Percentiles rank a stretch among this genome's conserved stretches.
Conservation (phyloP, 2,329 filamentous ascomycete species). For the Chaetomiaceae sp. region DNA sequence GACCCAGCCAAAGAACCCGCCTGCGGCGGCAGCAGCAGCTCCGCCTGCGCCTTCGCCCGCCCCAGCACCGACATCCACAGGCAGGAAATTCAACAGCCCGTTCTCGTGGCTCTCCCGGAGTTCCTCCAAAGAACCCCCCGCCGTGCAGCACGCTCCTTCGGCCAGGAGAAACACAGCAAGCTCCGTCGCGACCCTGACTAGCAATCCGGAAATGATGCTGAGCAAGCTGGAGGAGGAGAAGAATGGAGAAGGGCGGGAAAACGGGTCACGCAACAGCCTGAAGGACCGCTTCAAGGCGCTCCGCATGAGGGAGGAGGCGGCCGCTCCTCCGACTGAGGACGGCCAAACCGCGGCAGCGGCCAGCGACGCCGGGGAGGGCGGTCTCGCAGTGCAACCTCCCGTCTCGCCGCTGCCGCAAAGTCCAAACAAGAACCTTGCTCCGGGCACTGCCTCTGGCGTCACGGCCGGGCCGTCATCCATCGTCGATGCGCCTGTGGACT, state of each 20-base stretch:
- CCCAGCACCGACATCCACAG: constrained; percentile 31
- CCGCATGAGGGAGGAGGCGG: constrained; percentile 68
- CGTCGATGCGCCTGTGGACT: constrained; percentile 78
- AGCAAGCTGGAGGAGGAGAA: constrained; percentile 70
- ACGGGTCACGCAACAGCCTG: constrained; percentile 57
- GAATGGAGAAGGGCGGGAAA: constrained; percentile 41
- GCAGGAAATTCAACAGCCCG: constrained; percentile 78
- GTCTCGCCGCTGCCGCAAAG: constrained; percentile 54
- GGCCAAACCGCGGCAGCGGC: constrained; percentile 40
- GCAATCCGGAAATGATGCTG: constrained; percentile 76
- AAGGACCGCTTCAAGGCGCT: constrained; percentile 76
- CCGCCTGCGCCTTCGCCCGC: constrained; percentile 32
- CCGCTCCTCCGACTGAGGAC: constrained; percentile 51
- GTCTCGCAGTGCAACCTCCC: constrained; percentile 29
- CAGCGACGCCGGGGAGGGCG: constrained; percentile 28
- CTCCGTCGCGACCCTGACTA: constrained; percentile 72
- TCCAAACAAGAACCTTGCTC: constrained; percentile 68
- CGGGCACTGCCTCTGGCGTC: constrained; percentile 80
- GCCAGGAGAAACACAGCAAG: constrained; percentile 70
- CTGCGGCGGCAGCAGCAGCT: constrained; percentile 30
- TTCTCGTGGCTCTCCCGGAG: constrained; percentile 79
- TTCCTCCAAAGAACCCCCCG: constrained; percentile 53
- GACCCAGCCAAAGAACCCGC: constrained; percentile 44
- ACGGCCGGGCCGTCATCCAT: constrained; percentile 69
- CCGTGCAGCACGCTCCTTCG: constrained; percentile 49